Evolutionary conservation across 1,139 yeast species (phyloP).

Genomic region (Kurtzmaniella natalensis): DNA sequence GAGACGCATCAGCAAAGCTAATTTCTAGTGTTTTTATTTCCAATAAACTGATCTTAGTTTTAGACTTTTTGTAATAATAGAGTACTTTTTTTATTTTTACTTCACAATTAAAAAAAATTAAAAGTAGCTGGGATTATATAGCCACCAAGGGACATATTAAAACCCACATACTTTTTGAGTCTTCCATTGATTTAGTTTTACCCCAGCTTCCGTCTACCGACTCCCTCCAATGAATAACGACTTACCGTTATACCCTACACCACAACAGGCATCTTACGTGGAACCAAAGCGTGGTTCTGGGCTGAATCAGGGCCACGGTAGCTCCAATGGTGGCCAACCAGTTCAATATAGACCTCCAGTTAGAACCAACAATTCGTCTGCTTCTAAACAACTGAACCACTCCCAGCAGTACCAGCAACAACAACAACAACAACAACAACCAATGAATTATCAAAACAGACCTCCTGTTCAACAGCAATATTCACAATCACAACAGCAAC

Average conservation of each 20-base stretch:
- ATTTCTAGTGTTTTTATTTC: no score
- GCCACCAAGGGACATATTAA: no score
- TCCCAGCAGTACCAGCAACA: constrained; percentile 14
- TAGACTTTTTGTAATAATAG: no score
- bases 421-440: constrained; percentile 13
- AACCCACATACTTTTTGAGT: no score
- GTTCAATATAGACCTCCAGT: constrained; percentile 5
- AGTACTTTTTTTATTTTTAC: no score
- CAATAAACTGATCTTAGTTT: no score
- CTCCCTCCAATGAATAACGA: no score
- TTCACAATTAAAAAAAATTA: no score
- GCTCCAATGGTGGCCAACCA: constrained; percentile 15
- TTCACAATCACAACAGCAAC: constrained; percentile 11
- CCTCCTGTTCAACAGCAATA: constrained; percentile 15
- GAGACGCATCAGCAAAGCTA: no score
- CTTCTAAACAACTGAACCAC: constrained; percentile 8
- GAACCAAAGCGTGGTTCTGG: constrained; percentile 12
- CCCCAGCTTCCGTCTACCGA: no score
- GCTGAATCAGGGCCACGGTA: constrained; percentile 4
- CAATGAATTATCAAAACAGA: constrained; percentile 13
- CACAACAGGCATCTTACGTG: constrained; percentile 41
- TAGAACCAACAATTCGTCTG: constrained; percentile 15
- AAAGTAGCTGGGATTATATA: no score
- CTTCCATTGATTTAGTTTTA: no score
- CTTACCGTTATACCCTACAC: constrained; percentile 46